Evolutionary conservation across 2,329 filamentous ascomycete species (phyloP).

Genomic region (Venturiaceae sp.): DNA sequence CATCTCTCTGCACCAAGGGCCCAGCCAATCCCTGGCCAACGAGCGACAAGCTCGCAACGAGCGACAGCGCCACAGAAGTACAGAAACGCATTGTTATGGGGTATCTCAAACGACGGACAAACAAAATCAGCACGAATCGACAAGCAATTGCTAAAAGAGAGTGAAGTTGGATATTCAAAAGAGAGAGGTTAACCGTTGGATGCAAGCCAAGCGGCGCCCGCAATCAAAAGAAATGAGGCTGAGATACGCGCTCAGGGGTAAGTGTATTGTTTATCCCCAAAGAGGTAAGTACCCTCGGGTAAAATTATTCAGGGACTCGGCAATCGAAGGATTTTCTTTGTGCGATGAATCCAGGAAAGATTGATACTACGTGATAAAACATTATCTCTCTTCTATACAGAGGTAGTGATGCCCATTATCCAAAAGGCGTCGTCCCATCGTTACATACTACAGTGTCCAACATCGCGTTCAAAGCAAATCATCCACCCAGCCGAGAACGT

Average conservation of each 20-base stretch:
- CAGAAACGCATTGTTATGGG: not conserved
- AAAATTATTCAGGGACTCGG: too few relatives aligned
- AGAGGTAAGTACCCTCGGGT: not conserved
- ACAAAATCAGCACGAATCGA: too few relatives aligned
- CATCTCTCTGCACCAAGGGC: not conserved
- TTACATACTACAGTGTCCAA: too few relatives aligned
- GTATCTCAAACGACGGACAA: not conserved
- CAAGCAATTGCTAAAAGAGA: not conserved
- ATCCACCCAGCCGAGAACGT: constrained; percentile 27
- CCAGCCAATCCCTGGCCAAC: not conserved
- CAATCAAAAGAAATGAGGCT: not conserved
- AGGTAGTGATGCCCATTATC: too few relatives aligned
- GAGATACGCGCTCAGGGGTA: not conserved
- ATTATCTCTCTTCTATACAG: too few relatives aligned
- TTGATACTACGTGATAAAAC: too few relatives aligned
- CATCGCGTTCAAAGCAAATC: constrained; percentile 12
- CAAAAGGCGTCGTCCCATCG: too few relatives aligned
- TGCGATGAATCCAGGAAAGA: too few relatives aligned
- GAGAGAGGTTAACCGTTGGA: not conserved
- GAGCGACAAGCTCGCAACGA: not conserved
- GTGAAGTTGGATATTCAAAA: not conserved
- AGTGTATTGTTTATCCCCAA: not conserved
- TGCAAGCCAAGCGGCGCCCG: not conserved
- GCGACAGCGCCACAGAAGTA: not conserved
- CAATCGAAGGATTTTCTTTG: too few relatives aligned